Evolutionary conservation across 2,329 filamentous ascomycete species (phyloP).

Genomic region (Myriangium duriaei): DNA sequence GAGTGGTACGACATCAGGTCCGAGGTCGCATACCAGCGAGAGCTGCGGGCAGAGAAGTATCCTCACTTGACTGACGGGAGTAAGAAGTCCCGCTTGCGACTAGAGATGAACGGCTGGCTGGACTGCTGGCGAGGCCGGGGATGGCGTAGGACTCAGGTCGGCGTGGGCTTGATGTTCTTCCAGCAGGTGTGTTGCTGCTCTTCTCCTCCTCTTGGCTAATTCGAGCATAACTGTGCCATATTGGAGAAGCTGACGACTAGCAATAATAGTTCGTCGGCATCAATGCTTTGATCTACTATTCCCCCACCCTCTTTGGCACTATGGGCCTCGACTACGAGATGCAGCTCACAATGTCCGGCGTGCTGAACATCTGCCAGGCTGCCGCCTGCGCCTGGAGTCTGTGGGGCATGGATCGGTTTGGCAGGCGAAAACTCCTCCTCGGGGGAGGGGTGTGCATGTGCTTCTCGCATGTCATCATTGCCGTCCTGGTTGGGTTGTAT

Average conservation of each 20-base stretch:
- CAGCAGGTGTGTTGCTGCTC: slow-evolving; percentile 30
- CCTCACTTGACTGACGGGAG: slow-evolving; percentile 22
- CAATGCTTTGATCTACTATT: slow-evolving; percentile 21
- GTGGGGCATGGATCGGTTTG: slow-evolving; percentile 28
- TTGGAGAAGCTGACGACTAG: slow-evolving; percentile 17
- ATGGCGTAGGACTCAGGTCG: slow-evolving; percentile 33
- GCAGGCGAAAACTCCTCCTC: slow-evolving; percentile 24
- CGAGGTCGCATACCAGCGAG: slow-evolving; percentile 14
- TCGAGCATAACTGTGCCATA: too few species aligned
- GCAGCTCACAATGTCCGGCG: slow-evolving; percentile 20
- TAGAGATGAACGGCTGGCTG: slow-evolving; percentile 37
- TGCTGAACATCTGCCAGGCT: slow-evolving; percentile 26
- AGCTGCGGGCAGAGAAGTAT: slow-evolving; percentile 26
- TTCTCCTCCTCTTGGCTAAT: too few species aligned
- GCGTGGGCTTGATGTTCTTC: slow-evolving; percentile 44
- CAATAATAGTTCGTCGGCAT: slow-evolving; percentile 24
- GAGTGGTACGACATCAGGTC: slow-evolving; percentile 15
- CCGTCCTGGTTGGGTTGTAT: slow-evolving; percentile 40
- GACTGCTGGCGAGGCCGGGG: slow-evolving; percentile 31
- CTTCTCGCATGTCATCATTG: slow-evolving; percentile 34
- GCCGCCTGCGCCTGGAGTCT: slow-evolving; percentile 24
- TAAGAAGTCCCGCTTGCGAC: slow-evolving; percentile 26
- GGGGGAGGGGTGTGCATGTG: slow-evolving; percentile 25
- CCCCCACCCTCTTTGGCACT: slow-evolving; percentile 18
- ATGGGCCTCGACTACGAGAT: slow-evolving; percentile 19